A percentile compares a stretch with the other conserved stretches of the same genome.
phyloP scores from a whole-genome alignment of 768 basidiomycete species.

The Gymnopilus junonius region DNA sequence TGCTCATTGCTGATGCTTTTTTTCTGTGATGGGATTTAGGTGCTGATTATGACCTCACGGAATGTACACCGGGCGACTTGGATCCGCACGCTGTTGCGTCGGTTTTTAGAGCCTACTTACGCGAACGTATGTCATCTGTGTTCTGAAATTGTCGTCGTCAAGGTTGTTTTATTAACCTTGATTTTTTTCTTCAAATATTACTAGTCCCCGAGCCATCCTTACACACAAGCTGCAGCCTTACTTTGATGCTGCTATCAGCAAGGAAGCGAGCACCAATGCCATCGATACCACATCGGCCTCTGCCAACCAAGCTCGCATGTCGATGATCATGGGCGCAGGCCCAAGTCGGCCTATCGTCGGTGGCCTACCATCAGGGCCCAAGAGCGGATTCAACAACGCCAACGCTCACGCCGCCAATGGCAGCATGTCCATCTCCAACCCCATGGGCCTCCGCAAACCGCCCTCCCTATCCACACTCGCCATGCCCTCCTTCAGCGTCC shows the following conservation, averaged over 20 bases:
- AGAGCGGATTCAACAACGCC: constrained; percentile 30
- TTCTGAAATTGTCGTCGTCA: not conserved
- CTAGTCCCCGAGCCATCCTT: constrained; percentile 87
- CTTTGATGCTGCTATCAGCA: constrained; percentile 78
- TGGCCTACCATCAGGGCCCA: constrained; percentile 44
- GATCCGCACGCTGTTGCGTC: constrained; percentile 96
- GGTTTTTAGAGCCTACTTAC: constrained; percentile 89
- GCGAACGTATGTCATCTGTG: constrained; percentile 73
- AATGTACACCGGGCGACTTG: constrained; percentile 81
- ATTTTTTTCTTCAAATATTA: constrained; percentile 3
- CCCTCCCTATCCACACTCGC: constrained; percentile 82
- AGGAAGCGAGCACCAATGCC: constrained; percentile 48
- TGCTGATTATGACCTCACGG: constrained; percentile 83
- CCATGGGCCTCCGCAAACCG: constrained; percentile 60
- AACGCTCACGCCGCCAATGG: not conserved
- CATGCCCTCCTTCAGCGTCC: constrained; percentile 67
- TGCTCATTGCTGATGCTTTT: not conserved
- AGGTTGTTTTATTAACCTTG: not conserved
- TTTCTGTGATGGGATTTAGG: constrained; percentile 45
- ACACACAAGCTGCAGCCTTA: constrained; percentile 71
- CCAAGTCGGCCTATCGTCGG: constrained; percentile 8
- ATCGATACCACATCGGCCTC: not conserved
- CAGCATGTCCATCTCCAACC: constrained; percentile 12
- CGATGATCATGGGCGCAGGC: not conserved
- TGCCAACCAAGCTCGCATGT: not conserved